These are phyloP conservation scores for Cucurbitaria berberidis DNA, from an alignment of 2,329 filamentous ascomycete species.

Conservation along the genomic window DNA sequence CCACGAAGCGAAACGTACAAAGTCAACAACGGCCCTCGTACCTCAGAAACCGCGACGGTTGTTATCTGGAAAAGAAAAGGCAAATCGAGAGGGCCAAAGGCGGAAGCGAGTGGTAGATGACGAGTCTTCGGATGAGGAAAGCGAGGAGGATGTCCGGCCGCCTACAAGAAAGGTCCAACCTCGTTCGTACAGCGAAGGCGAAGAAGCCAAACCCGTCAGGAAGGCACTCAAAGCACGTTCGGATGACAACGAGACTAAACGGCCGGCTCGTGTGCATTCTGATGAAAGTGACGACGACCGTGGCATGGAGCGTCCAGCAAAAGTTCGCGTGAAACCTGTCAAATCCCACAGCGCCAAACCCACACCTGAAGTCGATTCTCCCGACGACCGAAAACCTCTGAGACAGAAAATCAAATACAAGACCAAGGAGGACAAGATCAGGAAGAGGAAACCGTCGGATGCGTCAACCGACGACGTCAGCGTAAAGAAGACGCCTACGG, in stretches of 20 bases:
- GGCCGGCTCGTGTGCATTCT: conserved; percentile 28
- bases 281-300: conserved; percentile 42
- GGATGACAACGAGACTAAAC: conserved; percentile 41
- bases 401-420: conserved; percentile 44
- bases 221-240: conserved; percentile 38
- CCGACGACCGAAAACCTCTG: conserved; percentile 40
- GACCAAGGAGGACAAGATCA: conserved; percentile 41
- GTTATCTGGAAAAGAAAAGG: conserved; percentile 47
- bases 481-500: conserved; percentile 42
- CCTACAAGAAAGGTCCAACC: conserved; percentile 42
- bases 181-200: conserved; percentile 44
- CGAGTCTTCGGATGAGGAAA: conserved; percentile 45
- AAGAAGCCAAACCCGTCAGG: conserved; percentile 43
- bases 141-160: conserved; percentile 47
- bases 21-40: conserved; percentile 22
- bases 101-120: conserved; percentile 43
- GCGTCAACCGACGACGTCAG: conserved; percentile 38
- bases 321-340: conserved; percentile 35
- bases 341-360: conserved; percentile 36
- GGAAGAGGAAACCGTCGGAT: conserved; percentile 40
- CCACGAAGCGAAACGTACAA: conserved; percentile 37
- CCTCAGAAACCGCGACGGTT: conserved; percentile 45
- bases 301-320: conserved; percentile 29
- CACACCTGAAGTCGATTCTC: conserved; percentile 44
- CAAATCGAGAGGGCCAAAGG: conserved; percentile 40